These are phyloP conservation scores for Graphiopsis chlorocephala DNA, from an alignment of 2,329 filamentous ascomycete genomes.

Conservation along the genomic window DNA sequence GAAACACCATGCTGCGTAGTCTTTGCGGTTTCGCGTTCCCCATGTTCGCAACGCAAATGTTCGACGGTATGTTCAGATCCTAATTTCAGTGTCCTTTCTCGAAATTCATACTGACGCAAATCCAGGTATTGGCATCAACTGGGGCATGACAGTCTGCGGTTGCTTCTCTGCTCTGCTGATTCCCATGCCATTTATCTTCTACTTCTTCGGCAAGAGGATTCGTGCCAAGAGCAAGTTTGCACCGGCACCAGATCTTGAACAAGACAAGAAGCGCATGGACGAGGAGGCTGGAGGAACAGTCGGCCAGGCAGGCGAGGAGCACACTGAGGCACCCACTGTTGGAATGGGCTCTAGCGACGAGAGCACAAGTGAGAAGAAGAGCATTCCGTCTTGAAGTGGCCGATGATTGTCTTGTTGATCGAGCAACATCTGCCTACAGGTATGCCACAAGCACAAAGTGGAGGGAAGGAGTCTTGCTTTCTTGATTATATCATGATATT, in stretches of 20 bases:
- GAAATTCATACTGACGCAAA: background rate
- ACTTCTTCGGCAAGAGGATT: conserved; percentile 42
- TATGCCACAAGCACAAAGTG: background rate
- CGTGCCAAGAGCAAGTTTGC: conserved; percentile 43
- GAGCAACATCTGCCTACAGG: background rate
- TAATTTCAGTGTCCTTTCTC: conserved; percentile 16
- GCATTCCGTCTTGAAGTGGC: background rate
- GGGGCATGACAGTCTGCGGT: conserved; percentile 46
- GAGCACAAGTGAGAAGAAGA: conserved; percentile 9
- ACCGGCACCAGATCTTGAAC: conserved; percentile 37
- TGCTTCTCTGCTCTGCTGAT: conserved; percentile 43
- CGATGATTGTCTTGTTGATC: background rate
- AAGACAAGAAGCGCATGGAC: conserved; percentile 36
- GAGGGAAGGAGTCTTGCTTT: background rate
- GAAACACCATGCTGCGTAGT: conserved; percentile 36
- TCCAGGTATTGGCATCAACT: conserved; percentile 47
- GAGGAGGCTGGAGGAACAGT: conserved; percentile 25
- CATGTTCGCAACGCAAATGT: conserved; percentile 56
- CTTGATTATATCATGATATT: background rate
- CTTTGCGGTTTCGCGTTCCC: conserved; percentile 42
- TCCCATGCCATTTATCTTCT: conserved; percentile 46
- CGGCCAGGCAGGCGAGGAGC: background rate
- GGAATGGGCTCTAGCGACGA: conserved; percentile 13
- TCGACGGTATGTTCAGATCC: conserved; percentile 32
- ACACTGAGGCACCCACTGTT: background rate